Conservation (phyloP, 495 filamentous ascomycete genomes). For the Cenococcum geophilum region DNA sequence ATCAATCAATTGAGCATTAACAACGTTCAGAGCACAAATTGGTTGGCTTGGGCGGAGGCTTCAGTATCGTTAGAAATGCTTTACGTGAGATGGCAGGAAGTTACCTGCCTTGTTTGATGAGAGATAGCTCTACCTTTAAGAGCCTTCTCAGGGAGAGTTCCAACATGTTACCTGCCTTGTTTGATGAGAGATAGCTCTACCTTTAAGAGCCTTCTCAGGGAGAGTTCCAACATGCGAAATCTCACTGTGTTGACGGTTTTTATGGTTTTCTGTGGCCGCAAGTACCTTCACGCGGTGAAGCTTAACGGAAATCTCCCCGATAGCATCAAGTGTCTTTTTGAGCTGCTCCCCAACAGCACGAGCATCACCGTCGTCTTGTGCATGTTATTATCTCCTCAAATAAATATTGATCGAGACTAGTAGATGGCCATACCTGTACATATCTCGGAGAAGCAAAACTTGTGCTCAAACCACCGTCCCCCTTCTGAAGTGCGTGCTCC, state of each 20-base stretch:
- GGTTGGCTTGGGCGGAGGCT: not conserved
- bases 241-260: too few relatives aligned
- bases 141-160: constrained; percentile 16
- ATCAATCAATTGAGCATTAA: not conserved
- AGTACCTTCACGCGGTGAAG: not conserved
- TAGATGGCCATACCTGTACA: not conserved
- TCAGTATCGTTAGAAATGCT: not conserved
- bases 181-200: constrained; percentile 18
- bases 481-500: not conserved
- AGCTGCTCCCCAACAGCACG: not conserved
- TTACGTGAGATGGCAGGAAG: not conserved
- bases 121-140: constrained; percentile 22
- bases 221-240: not conserved
- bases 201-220: constrained; percentile 23
- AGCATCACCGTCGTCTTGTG: not conserved
- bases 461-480: not conserved
- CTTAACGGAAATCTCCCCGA: not conserved
- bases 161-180: not conserved
- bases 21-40: not conserved
- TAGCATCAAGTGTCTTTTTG: not conserved
- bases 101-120: constrained; percentile 9
- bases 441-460: not conserved
- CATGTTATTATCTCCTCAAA: not conserved
- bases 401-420: not conserved
- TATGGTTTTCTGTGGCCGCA: not conserved